Percentiles rank a stretch among this genome's conserved stretches.
These are phyloP conservation scores for Epichloe aotearoae DNA, from an alignment of 2,329 filamentous ascomycete genomes.

Conservation along the genomic window DNA sequence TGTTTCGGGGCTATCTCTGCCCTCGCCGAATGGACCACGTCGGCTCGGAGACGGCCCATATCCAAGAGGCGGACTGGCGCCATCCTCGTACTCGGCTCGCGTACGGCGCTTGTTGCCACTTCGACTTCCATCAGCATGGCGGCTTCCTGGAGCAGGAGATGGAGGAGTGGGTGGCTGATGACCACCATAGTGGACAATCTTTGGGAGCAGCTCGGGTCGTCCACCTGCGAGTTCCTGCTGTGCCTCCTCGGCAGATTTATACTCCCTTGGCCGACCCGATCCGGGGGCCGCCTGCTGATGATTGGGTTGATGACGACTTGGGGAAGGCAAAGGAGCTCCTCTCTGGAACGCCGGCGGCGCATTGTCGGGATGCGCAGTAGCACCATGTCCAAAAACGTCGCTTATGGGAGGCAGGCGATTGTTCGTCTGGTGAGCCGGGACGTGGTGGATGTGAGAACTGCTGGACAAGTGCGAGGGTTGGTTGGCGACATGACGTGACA, in stretches of 20 bases:
- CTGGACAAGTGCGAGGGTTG: slow-evolving; percentile 72
- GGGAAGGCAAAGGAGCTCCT: slow-evolving; percentile 61
- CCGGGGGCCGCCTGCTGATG: slow-evolving; percentile 33
- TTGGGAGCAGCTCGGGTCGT: slow-evolving; percentile 82
- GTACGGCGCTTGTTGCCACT: slow-evolving; percentile 59
- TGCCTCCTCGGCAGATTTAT: slow-evolving; percentile 90
- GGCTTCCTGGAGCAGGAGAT: slow-evolving; percentile 51
- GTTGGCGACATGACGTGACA: slow-evolving; percentile 66
- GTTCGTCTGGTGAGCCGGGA: slow-evolving; percentile 74
- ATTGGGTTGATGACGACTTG: slow-evolving; percentile 54
- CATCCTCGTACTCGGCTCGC: slow-evolving; percentile 88
- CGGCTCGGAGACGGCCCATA: slow-evolving; percentile 51
- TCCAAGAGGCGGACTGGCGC: slow-evolving; percentile 71
- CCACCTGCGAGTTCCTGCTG: slow-evolving; percentile 82
- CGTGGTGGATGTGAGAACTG: slow-evolving; percentile 81
- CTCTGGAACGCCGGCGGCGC: slow-evolving; percentile 38
- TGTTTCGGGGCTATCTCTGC: slow-evolving; percentile 70
- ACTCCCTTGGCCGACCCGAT: slow-evolving; percentile 62
- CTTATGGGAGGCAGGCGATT: slow-evolving; percentile 89
- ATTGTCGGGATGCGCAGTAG: slow-evolving; percentile 49
- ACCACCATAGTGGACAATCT: slow-evolving; percentile 88
- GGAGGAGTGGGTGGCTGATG: slow-evolving; percentile 89
- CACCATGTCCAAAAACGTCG: slow-evolving; percentile 80
- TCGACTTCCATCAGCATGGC: slow-evolving; percentile 35
- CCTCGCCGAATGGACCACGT: slow-evolving; percentile 64